A percentile compares a stretch with the other conserved stretches of the same genome.
Evolutionary conservation across 2,329 filamentous ascomycete species (phyloP).

Genomic region (Exophiala oligosperma): DNA sequence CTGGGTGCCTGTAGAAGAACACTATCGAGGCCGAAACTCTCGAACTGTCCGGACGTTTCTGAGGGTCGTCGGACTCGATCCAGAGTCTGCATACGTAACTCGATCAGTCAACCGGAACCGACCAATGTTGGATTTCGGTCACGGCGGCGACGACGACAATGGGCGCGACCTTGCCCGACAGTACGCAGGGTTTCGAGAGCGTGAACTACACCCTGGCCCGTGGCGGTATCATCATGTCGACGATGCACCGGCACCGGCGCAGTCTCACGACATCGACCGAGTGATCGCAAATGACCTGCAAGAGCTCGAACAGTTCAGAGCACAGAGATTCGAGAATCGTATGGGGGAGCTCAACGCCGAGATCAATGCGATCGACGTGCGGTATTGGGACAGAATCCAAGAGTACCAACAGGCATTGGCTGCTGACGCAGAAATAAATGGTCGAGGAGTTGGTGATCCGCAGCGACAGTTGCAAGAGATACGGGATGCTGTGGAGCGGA

Average conservation of each 20-base stretch:
- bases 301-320: slow-evolving; percentile 9
- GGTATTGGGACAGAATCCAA: not conserved
- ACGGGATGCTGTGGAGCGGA: too few relatives aligned
- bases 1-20: slow-evolving; percentile 19
- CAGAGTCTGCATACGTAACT: slow-evolving; percentile 4
- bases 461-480: too few relatives aligned
- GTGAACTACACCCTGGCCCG: not conserved
- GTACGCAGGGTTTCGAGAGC: slow-evolving; percentile 8
- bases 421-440: not conserved
- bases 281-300: slow-evolving; percentile 9
- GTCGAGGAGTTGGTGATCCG: not conserved
- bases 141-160: not conserved
- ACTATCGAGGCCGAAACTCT: slow-evolving; percentile 7
- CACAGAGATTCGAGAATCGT: slow-evolving; percentile 2
- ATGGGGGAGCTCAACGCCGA: slow-evolving; percentile 1
- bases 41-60: slow-evolving; percentile 7
- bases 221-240: slow-evolving; percentile 1
- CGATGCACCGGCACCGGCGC: not conserved
- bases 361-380: slow-evolving; percentile 6
- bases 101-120: not conserved
- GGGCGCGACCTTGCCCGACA: not conserved
- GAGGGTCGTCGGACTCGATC: slow-evolving; percentile 11
- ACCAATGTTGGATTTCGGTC: too few relatives aligned
- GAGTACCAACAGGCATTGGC: not conserved
- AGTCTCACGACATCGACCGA: slow-evolving; percentile 1